These are phyloP conservation scores for Brasenia schreberi DNA, from an alignment of 164 flowering plant species.

Conservation along the genomic window DNA sequence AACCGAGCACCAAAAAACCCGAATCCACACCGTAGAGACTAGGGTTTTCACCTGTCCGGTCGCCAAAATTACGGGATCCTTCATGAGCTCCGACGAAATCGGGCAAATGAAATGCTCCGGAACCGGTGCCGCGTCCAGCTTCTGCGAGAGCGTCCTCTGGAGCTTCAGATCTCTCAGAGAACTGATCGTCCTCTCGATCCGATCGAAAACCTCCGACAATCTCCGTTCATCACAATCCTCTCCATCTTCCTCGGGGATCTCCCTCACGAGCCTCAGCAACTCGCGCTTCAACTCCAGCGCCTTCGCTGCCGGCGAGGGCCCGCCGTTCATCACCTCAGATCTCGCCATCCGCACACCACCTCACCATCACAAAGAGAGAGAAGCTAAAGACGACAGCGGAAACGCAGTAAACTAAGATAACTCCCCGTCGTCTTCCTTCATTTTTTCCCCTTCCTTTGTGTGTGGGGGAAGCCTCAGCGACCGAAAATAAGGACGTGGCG, in stretches of 20 bases:
- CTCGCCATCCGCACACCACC: slow-evolving; percentile 30
- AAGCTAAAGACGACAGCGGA: background rate
- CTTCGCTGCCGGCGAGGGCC: slow-evolving; percentile 12
- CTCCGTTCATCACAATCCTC: background rate
- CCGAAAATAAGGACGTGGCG: too few relatives aligned
- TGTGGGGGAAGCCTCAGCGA: too few relatives aligned
- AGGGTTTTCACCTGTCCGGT: slow-evolving; percentile 55
- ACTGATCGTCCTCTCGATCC: slow-evolving; percentile 18
- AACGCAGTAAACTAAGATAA: too few relatives aligned
- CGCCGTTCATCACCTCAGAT: slow-evolving; percentile 20
- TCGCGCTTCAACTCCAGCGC: slow-evolving; percentile 35
- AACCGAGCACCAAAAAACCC: background rate
- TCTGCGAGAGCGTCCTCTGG: slow-evolving; percentile 22
- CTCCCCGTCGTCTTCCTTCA: background rate
- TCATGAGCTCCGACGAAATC: slow-evolving; percentile 52
- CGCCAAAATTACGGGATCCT: slow-evolving; percentile 54
- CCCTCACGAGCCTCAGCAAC: slow-evolving; percentile 29
- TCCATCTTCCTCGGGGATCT: slow-evolving; percentile 26
- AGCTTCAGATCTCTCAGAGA: slow-evolving; percentile 35
- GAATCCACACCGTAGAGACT: background rate
- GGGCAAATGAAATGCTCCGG: slow-evolving; percentile 58
- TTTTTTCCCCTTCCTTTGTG: background rate
- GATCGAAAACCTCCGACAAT: slow-evolving; percentile 23
- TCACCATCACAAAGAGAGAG: slow-evolving; percentile 1
- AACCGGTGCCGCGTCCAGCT: slow-evolving; percentile 7